Base-by-base conservation (phyloP, 805 yeast genomes). In the Groenewaldozyma salmanticensis region DNA sequence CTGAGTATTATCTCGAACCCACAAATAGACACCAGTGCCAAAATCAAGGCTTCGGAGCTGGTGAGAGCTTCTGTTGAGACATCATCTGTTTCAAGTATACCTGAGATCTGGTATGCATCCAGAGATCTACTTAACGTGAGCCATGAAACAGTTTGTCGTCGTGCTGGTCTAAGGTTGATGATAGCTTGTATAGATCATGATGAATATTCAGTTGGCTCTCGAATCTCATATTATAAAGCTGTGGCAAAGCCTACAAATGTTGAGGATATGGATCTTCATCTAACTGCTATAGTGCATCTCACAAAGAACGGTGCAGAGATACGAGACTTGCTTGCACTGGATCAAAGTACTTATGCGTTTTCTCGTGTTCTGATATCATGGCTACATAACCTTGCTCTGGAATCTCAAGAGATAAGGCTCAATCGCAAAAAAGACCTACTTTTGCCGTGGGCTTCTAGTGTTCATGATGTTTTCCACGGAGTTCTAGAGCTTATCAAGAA, bases 101-200 rank as follows among this genome's bases (percentile, higher is more conserved):
- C 84, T 0, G 87, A 81, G 46, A 67, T 84, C 1, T 85, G 95
- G 95, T 75, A 79, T 55, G 61, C 77, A 39, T 79, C 81, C 0
- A 64, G 72, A 44, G 74, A 70, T 38, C 59, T 79, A 55, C 66
- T 82, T 38, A 62, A 63, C 4, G 54, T 57, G 2, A 55, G 52
- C 24, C 57, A 55, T n/a, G 52, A 51, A 17, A 42, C 56, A 1
- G 64, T 60, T 15, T 57, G 66, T 3, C 60, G 79, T 21, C 59
- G 70, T 24, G 70, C 72, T 1, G 77, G 79, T 0, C 57, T 83
- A 27, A 57, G 65, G 15, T 61, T 86, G 19, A 57, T 83, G 52
- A 53, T 60, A 4, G 65, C 67, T 38, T 81, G 94, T 57, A 74
- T 81, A 5, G 53, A 57, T 17, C 63, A 68, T 29, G 77, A 75